Evolutionary conservation across 2,329 filamentous ascomycete genomes (phyloP).

Genomic region (Sodiomyces alkalinus): DNA sequence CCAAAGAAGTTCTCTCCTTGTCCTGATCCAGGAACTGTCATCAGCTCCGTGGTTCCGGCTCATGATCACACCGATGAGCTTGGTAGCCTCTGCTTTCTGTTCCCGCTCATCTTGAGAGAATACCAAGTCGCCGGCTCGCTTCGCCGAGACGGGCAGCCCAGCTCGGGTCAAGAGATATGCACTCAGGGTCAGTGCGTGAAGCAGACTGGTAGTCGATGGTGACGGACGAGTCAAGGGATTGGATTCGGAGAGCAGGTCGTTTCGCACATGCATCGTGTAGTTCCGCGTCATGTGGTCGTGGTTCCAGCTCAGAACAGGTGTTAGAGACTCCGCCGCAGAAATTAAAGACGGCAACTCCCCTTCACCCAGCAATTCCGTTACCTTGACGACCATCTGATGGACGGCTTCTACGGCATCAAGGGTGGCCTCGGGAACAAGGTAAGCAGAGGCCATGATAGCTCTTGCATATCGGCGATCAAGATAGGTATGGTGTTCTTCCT

Average conservation of each 20-base stretch:
- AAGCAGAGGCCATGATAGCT: conserved; percentile 51
- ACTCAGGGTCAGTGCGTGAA: conserved; percentile 49
- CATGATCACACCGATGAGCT: conserved; percentile 39
- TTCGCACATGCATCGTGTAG: too few relatives aligned
- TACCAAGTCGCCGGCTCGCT: conserved; percentile 44
- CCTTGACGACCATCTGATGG: conserved; percentile 43
- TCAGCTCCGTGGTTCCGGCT: conserved; percentile 39
- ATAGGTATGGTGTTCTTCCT: conserved; percentile 42
- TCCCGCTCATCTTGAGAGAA: conserved; percentile 49
- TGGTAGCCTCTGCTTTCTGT: conserved; percentile 43
- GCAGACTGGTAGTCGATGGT: conserved; percentile 36
- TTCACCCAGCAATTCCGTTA: conserved; percentile 44
- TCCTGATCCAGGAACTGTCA: conserved; percentile 46
- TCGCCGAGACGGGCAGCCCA: conserved; percentile 34
- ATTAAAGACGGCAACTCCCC: conserved; percentile 38
- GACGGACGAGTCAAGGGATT: conserved; percentile 52
- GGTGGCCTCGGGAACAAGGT: conserved; percentile 46
- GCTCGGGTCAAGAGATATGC: conserved; percentile 38
- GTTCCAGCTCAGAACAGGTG: conserved; percentile 19
- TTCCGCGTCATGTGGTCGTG: conserved; percentile 27
- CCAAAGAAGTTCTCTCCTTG: conserved; percentile 55
- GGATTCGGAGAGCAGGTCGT: conserved; percentile 37
- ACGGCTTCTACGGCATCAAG: conserved; percentile 42
- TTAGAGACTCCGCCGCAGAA: conserved; percentile 28
- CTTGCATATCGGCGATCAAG: conserved; percentile 52